Evolutionary conservation across 2,329 filamentous ascomycete species (phyloP).

Genomic region (Penicillium griseofulvum): DNA sequence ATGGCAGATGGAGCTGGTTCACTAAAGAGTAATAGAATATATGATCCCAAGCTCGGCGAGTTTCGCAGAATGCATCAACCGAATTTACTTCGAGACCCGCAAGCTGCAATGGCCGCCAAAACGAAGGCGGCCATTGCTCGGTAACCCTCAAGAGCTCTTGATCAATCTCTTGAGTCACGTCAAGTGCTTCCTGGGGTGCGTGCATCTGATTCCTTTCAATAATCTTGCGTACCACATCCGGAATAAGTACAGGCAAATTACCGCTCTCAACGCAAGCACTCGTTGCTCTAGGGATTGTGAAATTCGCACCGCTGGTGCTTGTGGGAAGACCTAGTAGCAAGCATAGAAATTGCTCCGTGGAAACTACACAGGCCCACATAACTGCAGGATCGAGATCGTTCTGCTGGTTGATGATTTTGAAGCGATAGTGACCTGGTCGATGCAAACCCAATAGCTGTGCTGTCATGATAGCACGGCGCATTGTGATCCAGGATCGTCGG

Average conservation of each 20-base stretch:
- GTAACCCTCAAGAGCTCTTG: slow-evolving; percentile 32
- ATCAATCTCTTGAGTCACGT: slow-evolving; percentile 34
- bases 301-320: slow-evolving; percentile 23
- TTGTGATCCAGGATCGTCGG: slow-evolving; percentile 37
- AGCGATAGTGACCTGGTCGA: slow-evolving; percentile 14
- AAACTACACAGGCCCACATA: slow-evolving; percentile 41
- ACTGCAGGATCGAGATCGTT: slow-evolving; percentile 14
- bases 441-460: slow-evolving; percentile 45
- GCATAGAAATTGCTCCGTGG: slow-evolving; percentile 38
- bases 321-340: slow-evolving; percentile 42
- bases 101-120: slow-evolving; percentile 37
- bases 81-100: slow-evolving; percentile 11
- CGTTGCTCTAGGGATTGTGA: slow-evolving; percentile 10
- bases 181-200: slow-evolving; percentile 20
- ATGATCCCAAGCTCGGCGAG: slow-evolving; percentile 35
- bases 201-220: slow-evolving; percentile 38
- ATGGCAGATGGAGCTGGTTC: slow-evolving; percentile 44
- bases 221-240: slow-evolving; percentile 37
- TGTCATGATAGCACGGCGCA: slow-evolving; percentile 36
- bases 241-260: slow-evolving; percentile 20
- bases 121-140: slow-evolving; percentile 32
- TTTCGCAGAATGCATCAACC: slow-evolving; percentile 28
- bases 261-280: background rate
- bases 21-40: slow-evolving; percentile 42
- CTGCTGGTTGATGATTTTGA: slow-evolving; percentile 13